Evolutionary conservation across 129 eudicot genomes (phyloP).

Genomic region (Oenanthe sinensis): DNA sequence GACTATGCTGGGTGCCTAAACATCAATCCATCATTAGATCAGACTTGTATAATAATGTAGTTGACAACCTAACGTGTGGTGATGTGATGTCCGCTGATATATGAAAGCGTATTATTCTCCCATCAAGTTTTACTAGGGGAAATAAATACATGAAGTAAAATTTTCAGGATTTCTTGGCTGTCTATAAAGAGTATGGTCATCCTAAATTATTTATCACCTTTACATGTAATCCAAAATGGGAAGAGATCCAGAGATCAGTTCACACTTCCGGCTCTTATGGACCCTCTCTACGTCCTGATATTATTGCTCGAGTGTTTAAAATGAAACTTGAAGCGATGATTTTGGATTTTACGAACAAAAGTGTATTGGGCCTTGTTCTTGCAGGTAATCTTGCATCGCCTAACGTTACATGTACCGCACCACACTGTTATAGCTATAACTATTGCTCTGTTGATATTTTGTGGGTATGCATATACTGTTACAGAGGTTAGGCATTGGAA

Average conservation of each 20-base stretch:
- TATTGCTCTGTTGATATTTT: too few relatives aligned
- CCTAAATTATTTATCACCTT: too few relatives aligned
- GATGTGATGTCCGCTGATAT: background rate
- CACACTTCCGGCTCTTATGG: background rate
- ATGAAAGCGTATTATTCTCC: too few relatives aligned
- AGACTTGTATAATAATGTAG: background rate
- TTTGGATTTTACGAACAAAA: background rate
- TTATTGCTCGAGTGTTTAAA: background rate
- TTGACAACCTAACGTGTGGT: slow-evolving; percentile 3
- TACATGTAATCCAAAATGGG: too few relatives aligned
- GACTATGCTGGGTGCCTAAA: background rate
- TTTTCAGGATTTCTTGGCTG: too few relatives aligned
- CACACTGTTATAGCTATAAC: background rate
- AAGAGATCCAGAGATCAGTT: background rate
- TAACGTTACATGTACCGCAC: background rate
- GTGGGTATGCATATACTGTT: too few relatives aligned
- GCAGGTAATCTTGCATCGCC: background rate
- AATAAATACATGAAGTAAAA: too few relatives aligned
- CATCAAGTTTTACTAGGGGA: too few relatives aligned
- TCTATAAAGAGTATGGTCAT: too few relatives aligned
- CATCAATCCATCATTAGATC: background rate
- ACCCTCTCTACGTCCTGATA: background rate
- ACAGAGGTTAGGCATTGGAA: too few relatives aligned
- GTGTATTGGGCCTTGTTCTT: background rate
- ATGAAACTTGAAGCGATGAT: background rate